These are phyloP conservation scores for Alternaria tenuissima DNA, from an alignment of 2,329 filamentous ascomycete genomes.

Conservation along the genomic window DNA sequence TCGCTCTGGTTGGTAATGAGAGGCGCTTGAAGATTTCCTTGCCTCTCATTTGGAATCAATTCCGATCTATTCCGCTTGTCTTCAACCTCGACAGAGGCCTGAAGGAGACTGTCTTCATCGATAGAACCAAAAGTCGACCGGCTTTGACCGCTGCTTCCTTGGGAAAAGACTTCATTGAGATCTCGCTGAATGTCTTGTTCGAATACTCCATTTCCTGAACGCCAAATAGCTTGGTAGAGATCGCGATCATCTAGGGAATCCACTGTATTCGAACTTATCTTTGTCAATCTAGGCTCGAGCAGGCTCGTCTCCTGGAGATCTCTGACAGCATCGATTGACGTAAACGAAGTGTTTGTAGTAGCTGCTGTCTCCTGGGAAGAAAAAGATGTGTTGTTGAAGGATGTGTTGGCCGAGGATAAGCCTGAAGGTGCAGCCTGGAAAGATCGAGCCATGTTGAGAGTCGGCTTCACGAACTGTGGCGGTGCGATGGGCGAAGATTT, in stretches of 20 bases:
- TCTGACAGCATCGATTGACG: constrained; percentile 12
- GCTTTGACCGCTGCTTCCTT: constrained; percentile 26
- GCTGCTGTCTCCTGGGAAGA: constrained; percentile 37
- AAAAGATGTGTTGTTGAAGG: constrained; percentile 30
- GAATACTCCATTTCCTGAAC: constrained; percentile 11
- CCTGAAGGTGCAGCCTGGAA: constrained; percentile 21
- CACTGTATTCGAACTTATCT: constrained; percentile 31
- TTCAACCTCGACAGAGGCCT: constrained; percentile 27
- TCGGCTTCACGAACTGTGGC: constrained; percentile 34
- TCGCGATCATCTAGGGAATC: constrained; percentile 31
- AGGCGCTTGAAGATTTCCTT: neutral
- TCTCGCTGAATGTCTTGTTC: constrained; percentile 11
- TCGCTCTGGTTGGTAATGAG: neutral
- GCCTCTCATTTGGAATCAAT: neutral
- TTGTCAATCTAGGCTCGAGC: constrained; percentile 14
- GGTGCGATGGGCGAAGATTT: neutral
- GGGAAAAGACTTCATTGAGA: constrained; percentile 11
- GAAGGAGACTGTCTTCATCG: constrained; percentile 29
- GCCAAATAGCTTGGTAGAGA: constrained; percentile 12
- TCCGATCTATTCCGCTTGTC: neutral
- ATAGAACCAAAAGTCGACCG: constrained; percentile 40
- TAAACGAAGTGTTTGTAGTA: constrained; percentile 39
- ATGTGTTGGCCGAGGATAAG: constrained; percentile 31
- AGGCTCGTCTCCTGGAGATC: constrained; percentile 7
- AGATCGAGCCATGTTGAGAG: constrained; percentile 30